Evolutionary conservation across 352 stramenopile genomes (phyloP), one percentile per base, ranked within the genome.

Genomic region (Phytophthora pluvialis): DNA sequence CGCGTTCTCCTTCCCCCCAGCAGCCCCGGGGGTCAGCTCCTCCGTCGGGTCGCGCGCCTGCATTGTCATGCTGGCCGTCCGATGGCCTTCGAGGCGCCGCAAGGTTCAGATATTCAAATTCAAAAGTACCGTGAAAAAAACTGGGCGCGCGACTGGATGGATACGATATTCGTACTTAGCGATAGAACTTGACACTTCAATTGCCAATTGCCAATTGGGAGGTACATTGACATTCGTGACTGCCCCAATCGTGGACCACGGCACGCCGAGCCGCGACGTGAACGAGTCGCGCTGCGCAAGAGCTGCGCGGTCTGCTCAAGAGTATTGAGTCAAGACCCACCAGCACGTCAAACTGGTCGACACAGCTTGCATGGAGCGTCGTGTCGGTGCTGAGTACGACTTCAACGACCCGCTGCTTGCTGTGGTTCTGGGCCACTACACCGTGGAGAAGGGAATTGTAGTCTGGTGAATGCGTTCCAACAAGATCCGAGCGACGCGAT

Each of bases 361-460:
- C 2, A 86, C 83, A 3, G 81, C 80, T 10, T 90, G 81, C 55
- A 93, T 96, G 85, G 86, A 96, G 71, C 78, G 85, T 26, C 81
- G 80, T 32, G 81, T 93, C 36, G 82, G 83, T 18, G 8, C 67
- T 1, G 74, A 87, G 43, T 94, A 83, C 60, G 86, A 92, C 54
- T 96, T 93, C 35, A 94, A 94, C 52, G 84, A 94, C 29, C 88
- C 88, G 9, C 65, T 94, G n/a, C 59, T 96, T 5, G 67, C 67
- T 10, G 68, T 80, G n/a, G 83, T 83, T 5, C 65, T 93, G 15
- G 77, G 89, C 1, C 65, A 83, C 59, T 91, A 91, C 65, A 67
- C 67, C 5, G 83, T 94, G 48, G 73, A 65, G 3, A 78, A 75
- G 7, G 81, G 83, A 3, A 68, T 89, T 6, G 73, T 96, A 7